Base-by-base conservation (phyloP, 768 basidiomycete genomes). In the Boletellus emodensis region DNA sequence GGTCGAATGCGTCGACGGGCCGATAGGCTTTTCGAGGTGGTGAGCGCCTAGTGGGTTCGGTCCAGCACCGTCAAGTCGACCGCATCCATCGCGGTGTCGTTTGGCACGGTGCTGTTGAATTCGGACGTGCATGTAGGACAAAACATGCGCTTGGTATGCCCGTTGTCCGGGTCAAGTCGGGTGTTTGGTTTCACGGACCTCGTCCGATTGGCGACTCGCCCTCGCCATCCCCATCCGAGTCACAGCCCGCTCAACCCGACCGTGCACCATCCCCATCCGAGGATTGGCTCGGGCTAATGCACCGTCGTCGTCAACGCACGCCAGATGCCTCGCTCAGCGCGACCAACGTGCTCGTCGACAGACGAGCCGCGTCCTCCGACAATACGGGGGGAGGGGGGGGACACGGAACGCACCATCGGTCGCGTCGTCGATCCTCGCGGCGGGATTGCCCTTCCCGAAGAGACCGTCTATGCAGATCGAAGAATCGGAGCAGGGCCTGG, bases 141-240 rank as follows among this genome's bases (percentile, higher is more conserved):
- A 26, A 26, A 26, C 6, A 1, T 26, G 24, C 24, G 5, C 40
- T 48, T 14, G 42, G 20, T 3, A 61, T 48, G 39, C 66, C 59
- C 4, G 39, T 64, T 7, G 60, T 67, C 22, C 60, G 57, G 11
- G 49, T 62, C 51, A 62, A 67, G 52, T 62, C 60, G 1, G 42
- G 71, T 65, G 14, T 72, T 81, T 48, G 76, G 87, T 13, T 89
- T 91, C 66, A 80, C 80, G 15, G 89, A 93, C 63, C 49, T 91
- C 30, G 62, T 88, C 42, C 57, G 91, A n/a, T 63, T 90, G 26
- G 77, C 81, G 15, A 68, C 46, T 1, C 48, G 43, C 4, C 43
- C 44, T 68, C 62, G 44, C 59, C 80, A 10, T 63, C 69, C 36
- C 58, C 76, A 4, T 26, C 24, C 24, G 24, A 26, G 4, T 61